Evolutionary conservation across 331 rosid species (phyloP), one percentile per base, ranked within the genome.

Genomic region (Stylosanthes scabra): DNA sequence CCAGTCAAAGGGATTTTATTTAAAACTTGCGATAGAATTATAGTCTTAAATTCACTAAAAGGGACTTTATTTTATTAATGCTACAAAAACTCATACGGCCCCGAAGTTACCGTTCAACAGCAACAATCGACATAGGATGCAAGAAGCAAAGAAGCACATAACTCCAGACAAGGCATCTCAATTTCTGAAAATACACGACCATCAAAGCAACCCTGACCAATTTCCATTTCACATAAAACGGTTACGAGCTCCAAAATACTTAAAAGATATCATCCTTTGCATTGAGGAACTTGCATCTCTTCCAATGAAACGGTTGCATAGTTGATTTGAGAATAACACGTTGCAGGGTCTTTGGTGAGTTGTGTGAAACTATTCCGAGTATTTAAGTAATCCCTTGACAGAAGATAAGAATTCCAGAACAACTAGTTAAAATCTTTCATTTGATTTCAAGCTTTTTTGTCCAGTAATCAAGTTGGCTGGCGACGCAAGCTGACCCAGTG

Each of bases 401-500:
- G 11, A 31, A 13, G 28, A 59, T 27, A 52, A 71, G 58, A 69
- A 55, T 34, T 46, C 51, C 62, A 34, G 45, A 46, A 65, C 63
- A 59, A 29, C 42, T 25, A 29, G 29, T 11, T 8, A 52, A 15
- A 31, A 31, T 61, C 60, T 60, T 60, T 83, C 74, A 78, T 70
- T 56, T 60, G 51, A 88, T 67, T 83, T 79, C 87, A 79, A 95
- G 89, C 67, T 86, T 84, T 12, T 71, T 64, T 41, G 75, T 70
- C 99, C 99, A 95, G 66, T 83, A 78, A 11, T 67, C 75, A 16
- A 95, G 70, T 78, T 95, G 97, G 74, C 71, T 63, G 63, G 97
- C 90, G 61, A 90, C 97, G 39, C 97, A 95, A 39, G 86, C 88
- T 56, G 97, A 86, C 28, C 99, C 99, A 0, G 97, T 91, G 10